phyloP scores from a whole-genome alignment of 1,284 basidiomycete species.

The Rhizoctonia solani region DNA sequence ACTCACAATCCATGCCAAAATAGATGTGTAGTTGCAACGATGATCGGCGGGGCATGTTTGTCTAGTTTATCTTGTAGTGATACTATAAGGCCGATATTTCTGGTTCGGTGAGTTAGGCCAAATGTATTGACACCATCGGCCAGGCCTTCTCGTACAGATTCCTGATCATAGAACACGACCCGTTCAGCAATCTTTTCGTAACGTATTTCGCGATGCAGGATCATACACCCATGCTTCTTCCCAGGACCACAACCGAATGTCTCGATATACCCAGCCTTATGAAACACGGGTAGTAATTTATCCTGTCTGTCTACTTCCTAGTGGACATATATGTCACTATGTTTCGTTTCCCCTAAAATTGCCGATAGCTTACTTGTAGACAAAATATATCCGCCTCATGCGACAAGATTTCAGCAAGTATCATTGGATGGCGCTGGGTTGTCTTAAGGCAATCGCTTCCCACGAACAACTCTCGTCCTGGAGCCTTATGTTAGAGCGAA shows the following conservation, averaged over 20 bases:
- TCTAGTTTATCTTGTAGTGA: slow-evolving; percentile 59
- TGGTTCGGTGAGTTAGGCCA: slow-evolving; percentile 74
- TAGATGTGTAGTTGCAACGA: slow-evolving; percentile 83
- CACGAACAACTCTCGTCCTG: slow-evolving; percentile 85
- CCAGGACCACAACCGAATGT: slow-evolving; percentile 66
- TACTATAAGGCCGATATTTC: slow-evolving; percentile 79
- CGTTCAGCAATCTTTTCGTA: slow-evolving; percentile 55
- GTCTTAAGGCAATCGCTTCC: slow-evolving; percentile 69
- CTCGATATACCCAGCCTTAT: slow-evolving; percentile 61
- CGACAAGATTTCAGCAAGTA: slow-evolving; percentile 69
- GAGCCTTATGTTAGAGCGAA: slow-evolving; percentile 1
- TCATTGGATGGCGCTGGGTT: slow-evolving; percentile 70
- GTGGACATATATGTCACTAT: background rate
- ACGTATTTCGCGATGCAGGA: slow-evolving; percentile 64
- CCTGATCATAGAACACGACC: slow-evolving; percentile 69
- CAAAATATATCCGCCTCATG: slow-evolving; percentile 78
- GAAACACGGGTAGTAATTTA: slow-evolving; percentile 58
- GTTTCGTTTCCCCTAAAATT: background rate
- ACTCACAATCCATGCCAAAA: slow-evolving; percentile 93
- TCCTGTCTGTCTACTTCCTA: slow-evolving; percentile 79
- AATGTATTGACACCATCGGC: slow-evolving; percentile 34
- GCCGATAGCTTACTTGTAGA: slow-evolving; percentile 61
- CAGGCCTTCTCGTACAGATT: slow-evolving; percentile 50
- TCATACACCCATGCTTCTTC: slow-evolving; percentile 83
- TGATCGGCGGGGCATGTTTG: slow-evolving; percentile 44